A percentile compares a stretch with the other conserved stretches of the same genome.
These are phyloP conservation scores for Mycosarcoma maydis DNA, from an alignment of 1,284 basidiomycete species.

Conservation along the genomic window DNA sequence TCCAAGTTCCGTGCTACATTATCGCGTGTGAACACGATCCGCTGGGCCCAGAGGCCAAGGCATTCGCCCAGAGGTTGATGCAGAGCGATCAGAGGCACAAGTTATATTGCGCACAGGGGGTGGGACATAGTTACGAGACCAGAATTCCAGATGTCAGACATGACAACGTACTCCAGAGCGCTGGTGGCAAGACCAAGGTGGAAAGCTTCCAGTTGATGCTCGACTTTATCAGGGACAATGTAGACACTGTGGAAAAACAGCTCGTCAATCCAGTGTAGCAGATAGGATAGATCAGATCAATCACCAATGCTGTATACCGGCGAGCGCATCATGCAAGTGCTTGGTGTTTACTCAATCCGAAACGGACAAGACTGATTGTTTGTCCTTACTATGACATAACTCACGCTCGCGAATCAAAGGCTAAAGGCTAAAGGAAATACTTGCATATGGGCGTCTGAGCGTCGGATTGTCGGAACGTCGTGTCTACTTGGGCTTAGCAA, in stretches of 20 bases:
- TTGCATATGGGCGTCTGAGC: too few relatives aligned
- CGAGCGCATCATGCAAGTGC: too few relatives aligned
- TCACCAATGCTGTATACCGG: too few relatives aligned
- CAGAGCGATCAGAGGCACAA: conserved; percentile 9
- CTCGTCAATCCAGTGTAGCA: too few relatives aligned
- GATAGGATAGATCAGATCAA: too few relatives aligned
- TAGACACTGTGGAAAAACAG: conserved; percentile 2
- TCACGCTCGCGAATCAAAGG: too few relatives aligned
- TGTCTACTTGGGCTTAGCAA: neutral
- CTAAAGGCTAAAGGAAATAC: too few relatives aligned
- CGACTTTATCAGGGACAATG: conserved; percentile 21
- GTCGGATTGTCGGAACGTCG: too few relatives aligned
- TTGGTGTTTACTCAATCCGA: too few relatives aligned
- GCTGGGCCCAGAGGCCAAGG: conserved; percentile 18
- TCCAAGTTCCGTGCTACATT: conserved; percentile 27
- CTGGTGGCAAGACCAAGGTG: conserved; percentile 26
- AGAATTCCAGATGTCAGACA: conserved; percentile 28
- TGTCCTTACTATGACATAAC: too few relatives aligned
- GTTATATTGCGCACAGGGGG: conserved; percentile 28
- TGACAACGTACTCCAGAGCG: conserved; percentile 1
- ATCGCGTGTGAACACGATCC: conserved; percentile 47
- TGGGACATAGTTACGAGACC: conserved; percentile 38
- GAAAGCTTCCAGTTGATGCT: conserved; percentile 28
- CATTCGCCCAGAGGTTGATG: conserved; percentile 13
- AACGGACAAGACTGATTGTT: too few relatives aligned